Conservation (phyloP, 805 yeast genomes). For the Peterozyma xylosa region DNA sequence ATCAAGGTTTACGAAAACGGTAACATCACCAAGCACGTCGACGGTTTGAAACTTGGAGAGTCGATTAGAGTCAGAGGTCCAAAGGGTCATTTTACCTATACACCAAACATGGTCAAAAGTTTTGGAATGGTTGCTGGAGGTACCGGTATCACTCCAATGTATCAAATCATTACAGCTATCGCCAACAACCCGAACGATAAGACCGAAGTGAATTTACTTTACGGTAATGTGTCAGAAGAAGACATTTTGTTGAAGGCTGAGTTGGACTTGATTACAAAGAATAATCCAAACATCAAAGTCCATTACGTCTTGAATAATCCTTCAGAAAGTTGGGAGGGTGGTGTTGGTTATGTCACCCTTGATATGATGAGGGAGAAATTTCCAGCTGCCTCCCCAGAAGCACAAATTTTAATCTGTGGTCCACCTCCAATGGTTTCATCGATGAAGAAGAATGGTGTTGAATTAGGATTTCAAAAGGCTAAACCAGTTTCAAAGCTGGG, state of each 20-base stretch:
- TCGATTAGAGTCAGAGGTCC: conserved; percentile 79
- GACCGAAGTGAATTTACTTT: conserved; percentile 67
- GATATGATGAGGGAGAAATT: conserved; percentile 59
- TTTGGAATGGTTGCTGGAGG: conserved; percentile 96
- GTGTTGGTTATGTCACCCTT: conserved; percentile 71
- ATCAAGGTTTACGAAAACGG: conserved; percentile 84
- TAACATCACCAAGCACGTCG: conserved; percentile 70
- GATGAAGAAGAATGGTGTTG: conserved; percentile 69
- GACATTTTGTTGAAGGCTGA: conserved; percentile 80
- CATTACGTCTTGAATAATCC: conserved; percentile 73
- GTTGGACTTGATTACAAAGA: conserved; percentile 55
- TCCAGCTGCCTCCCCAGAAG: conserved; percentile 52
- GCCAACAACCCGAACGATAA: conserved; percentile 69
- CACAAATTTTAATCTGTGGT: conserved; percentile 81
- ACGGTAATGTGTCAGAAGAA: conserved; percentile 72
- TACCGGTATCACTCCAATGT: conserved; percentile 95
- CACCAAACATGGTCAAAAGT: conserved; percentile 65
- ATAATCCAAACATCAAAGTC: conserved; percentile 56
- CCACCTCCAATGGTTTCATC: conserved; percentile 91
- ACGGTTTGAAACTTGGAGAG: conserved; percentile 72
- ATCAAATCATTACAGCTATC: conserved; percentile 80
- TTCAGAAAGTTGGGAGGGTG: conserved; percentile 68
- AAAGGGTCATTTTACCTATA: conserved; percentile 79
- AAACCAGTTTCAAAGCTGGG: conserved; percentile 84
- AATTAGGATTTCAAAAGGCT: conserved; percentile 75